Evolutionary conservation across 2,329 filamentous ascomycete species (phyloP), one percentile per base, ranked within the genome.

Genomic region (Penicillium sp.): DNA sequence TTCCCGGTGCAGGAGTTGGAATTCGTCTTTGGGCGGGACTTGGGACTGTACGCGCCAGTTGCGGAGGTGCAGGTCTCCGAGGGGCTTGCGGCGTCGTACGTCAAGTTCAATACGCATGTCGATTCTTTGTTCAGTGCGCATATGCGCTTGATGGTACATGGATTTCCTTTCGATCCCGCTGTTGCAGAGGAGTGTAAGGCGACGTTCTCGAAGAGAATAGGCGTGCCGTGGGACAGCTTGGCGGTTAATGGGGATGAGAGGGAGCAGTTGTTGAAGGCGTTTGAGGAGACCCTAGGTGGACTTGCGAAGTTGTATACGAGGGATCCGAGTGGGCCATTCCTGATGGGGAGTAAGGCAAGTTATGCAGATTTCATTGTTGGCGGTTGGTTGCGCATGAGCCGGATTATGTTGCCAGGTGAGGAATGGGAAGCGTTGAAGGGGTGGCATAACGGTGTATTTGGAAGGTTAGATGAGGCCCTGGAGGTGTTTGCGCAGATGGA

Each of bases 351-450:
- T 1, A 58, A 55, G 58, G 68, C 71, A 1, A 74, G 59, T 39
- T 80, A 81, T 66, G 78, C 77, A 1, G 80, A 82, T 57, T 58
- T 80, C 0, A 78, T 81, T 31, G 72, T 82, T 1, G 79, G 78
- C 1, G 77, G 66, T 0, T 82, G 79, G 79, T 48, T 82, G 60
- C 67, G 69, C 6, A 76, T 79, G 72, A 56, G 73, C 46, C 53
- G 56, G 4, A 60, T 35, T 13, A 69, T 66, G 24, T 58, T 80
- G 47, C 72, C 72, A 45, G 57, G 47, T 52, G 57, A 2, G 17
- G 77, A 80, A 50, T 80, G 76, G 77, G 58, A 73, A 52, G 64
- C 71, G 46, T 52, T 77, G 10, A 66, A 58, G 41, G 54, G 59
- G 0, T 82, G 78, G 75, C 72, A 81, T 58, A 69, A 54, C 2